phyloP scores from a whole-genome alignment of 495 filamentous ascomycete species.

The Penicillium manginii region DNA sequence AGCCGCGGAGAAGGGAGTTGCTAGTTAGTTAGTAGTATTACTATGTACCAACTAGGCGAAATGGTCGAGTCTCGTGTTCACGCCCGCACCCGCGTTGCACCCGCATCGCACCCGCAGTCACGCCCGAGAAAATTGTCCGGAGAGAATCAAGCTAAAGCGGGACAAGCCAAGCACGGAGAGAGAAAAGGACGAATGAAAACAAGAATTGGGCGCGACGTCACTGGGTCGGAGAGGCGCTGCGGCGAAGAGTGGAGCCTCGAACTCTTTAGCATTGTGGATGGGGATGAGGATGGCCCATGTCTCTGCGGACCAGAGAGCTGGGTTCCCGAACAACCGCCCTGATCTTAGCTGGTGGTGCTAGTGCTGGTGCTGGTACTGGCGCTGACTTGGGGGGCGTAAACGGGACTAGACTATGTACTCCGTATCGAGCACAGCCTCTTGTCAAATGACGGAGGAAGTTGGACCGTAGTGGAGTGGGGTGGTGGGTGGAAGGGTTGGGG shows the following conservation, averaged over 20 bases:
- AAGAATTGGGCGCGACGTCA: neutral
- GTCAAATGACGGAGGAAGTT: neutral
- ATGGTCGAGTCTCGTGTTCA: slow-evolving; percentile 3
- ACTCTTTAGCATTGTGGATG: neutral
- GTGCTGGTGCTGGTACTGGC: neutral
- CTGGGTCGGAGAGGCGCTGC: neutral
- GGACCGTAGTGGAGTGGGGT: neutral
- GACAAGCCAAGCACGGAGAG: neutral
- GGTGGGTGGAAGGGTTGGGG: neutral
- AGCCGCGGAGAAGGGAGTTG: neutral
- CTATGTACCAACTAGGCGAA: no score
- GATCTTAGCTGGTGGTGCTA: neutral
- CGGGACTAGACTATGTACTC: neutral
- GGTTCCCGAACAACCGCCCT: neutral
- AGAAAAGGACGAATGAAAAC: neutral
- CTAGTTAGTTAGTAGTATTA: neutral
- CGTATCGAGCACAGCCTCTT: neutral
- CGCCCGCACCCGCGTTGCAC: slow-evolving; percentile 11
- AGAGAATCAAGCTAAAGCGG: neutral
- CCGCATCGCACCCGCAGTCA: slow-evolving; percentile 1
- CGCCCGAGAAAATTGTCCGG: slow-evolving; percentile 10
- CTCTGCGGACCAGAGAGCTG: neutral
- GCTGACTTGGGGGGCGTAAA: neutral
- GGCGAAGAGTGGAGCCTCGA: neutral
- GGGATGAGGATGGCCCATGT: neutral